phyloP scores from a whole-genome alignment of 768 basidiomycete genomes.

The Mycena polygramma region DNA sequence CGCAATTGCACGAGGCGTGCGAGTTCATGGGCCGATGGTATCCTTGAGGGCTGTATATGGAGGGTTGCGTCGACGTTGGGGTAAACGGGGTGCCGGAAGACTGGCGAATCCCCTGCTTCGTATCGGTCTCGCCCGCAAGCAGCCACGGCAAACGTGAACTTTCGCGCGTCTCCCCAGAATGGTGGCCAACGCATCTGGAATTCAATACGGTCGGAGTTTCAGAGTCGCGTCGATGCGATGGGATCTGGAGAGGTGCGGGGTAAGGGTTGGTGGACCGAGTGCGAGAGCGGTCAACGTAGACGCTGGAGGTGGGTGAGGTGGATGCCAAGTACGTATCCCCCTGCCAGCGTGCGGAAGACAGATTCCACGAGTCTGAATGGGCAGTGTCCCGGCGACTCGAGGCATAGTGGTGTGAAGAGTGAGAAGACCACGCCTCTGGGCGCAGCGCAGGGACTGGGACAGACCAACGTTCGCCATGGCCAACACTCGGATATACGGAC shows the following conservation, averaged over 20 bases:
- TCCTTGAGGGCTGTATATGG: constrained; percentile 28
- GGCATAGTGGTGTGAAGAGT: constrained; percentile 18
- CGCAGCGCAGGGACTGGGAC: constrained; percentile 23
- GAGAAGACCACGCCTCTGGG: constrained; percentile 29
- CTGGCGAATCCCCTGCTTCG: constrained; percentile 26
- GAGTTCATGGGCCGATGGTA: constrained; percentile 31
- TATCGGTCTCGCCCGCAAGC: constrained; percentile 21
- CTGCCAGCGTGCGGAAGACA: constrained; percentile 52
- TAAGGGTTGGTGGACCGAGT: constrained; percentile 54
- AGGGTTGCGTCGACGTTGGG: not conserved
- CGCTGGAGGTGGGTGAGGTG: constrained; percentile 29
- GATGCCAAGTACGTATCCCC: constrained; percentile 50
- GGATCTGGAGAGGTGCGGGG: constrained; percentile 33
- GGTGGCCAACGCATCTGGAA: constrained; percentile 24
- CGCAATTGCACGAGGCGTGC: constrained; percentile 22
- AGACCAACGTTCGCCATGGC: constrained; percentile 33
- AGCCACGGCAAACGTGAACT: constrained; percentile 27
- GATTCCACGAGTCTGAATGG: constrained; percentile 26
- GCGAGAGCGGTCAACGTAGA: constrained; percentile 53
- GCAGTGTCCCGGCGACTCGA: constrained; percentile 20
- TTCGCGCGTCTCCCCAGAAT: constrained; percentile 30
- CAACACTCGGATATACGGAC: constrained; percentile 19
- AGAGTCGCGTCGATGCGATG: constrained; percentile 32
- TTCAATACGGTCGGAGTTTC: constrained; percentile 24
- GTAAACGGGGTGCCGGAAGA: constrained; percentile 14